Evolutionary conservation across 345 rosid species (phyloP), one percentile per base, ranked within the genome.

Genomic region (Carallia pectinifolia): DNA sequence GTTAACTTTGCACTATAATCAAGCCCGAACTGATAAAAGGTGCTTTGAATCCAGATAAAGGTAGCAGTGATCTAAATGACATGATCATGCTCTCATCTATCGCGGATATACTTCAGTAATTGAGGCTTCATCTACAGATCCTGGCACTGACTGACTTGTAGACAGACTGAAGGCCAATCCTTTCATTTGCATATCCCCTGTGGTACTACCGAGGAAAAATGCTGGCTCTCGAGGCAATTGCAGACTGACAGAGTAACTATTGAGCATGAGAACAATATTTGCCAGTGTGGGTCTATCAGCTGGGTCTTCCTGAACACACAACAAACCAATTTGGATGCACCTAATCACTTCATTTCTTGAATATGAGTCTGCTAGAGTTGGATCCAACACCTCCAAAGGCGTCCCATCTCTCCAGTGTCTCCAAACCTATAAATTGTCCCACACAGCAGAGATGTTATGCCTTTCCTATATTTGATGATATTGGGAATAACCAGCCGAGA

Each of bases 221-320:
- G 76, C 82, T 0, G 89, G 87, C 23, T 34, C 74, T n/a, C 69
- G 65, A 34, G 90, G 89, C 64, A 64, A 18, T 7, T 74, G 81
- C 38, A 83, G 71, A 55, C 81, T 67, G 19, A 84, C 74, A 19
- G 86, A 78, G 74, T 67, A 73, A 56, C 83, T 81, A 66, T 73
- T 72, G 44, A 86, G 81, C 86, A 79, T 78, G 5, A 86, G 81
- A 59, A 84, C 82, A 16, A 84, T 62, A 7, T 73, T 61, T 58
- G 78, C 81, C 89, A 86, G 78, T 62, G 87, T 70, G 0, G 89
- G 93, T 60, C 84, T 83, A n/a, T 48, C 58, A 18, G 50, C 67
- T 13, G 90, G 82, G 69, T 89, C 87, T 81, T 83, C 85, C 65
- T 89, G 90, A 53, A 84, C 92, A 66, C 95, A 89, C 34, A 89